Conservation (phyloP, 2,329 filamentous ascomycete genomes). For the Claviceps sorghi region DNA sequence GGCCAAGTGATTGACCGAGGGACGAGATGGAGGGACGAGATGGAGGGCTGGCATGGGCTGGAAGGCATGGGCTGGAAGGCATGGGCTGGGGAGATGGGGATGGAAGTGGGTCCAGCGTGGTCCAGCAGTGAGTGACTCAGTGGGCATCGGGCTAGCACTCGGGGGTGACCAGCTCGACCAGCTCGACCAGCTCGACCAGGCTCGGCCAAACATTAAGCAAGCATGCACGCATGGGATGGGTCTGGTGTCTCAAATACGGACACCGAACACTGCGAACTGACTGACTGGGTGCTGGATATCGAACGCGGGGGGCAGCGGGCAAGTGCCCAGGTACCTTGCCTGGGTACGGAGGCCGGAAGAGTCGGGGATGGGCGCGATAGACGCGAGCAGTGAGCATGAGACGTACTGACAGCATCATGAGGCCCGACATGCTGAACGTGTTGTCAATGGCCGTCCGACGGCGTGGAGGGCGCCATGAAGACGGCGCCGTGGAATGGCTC, state of each 20-base stretch:
- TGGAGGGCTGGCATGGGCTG: background rate
- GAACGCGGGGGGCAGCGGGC: background rate
- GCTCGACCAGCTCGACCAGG: too few species aligned
- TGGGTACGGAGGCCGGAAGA: constrained; percentile 2
- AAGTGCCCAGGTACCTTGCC: background rate
- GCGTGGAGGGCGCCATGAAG: constrained; percentile 8
- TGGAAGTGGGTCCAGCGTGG: background rate
- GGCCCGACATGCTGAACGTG: constrained; percentile 1
- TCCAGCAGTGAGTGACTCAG: background rate
- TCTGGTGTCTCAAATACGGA: too few species aligned
- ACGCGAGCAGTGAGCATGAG: background rate
- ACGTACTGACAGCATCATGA: constrained; percentile 8
- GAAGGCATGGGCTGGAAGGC: background rate
- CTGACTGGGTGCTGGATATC: background rate
- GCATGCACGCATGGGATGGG: too few species aligned
- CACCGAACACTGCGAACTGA: too few species aligned
- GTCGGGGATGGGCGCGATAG: background rate
- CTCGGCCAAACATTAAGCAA: too few species aligned
- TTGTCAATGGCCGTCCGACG: constrained; percentile 2
- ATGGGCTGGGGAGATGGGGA: background rate
- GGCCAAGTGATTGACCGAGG: background rate
- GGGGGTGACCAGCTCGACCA: too few species aligned
- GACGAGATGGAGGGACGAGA: background rate
- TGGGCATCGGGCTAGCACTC: too few species aligned
- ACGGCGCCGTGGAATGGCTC: background rate